Evolutionary conservation across 2,329 filamentous ascomycete species (phyloP).

Genomic region (Colletotrichum simmondsii): DNA sequence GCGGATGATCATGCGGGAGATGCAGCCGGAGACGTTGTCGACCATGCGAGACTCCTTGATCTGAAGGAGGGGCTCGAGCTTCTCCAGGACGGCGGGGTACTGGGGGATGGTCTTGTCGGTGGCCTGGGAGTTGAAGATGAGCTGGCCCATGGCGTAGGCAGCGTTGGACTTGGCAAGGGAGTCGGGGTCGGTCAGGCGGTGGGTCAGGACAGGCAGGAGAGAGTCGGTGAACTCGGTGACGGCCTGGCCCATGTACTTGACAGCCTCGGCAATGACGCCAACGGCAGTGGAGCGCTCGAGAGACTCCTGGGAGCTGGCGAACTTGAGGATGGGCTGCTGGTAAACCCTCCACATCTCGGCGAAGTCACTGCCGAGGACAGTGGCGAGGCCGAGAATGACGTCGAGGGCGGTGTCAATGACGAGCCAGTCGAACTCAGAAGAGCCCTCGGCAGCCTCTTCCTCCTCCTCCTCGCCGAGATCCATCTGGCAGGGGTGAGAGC

Average conservation of each 20-base stretch:
- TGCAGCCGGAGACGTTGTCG: slow-evolving; percentile 93
- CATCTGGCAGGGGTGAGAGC: slow-evolving; percentile 92
- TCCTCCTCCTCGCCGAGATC: slow-evolving; percentile 87
- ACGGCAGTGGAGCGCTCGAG: slow-evolving; percentile 91
- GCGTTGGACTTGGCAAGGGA: slow-evolving; percentile 94
- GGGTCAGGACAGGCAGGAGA: slow-evolving; percentile 83
- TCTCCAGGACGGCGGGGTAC: slow-evolving; percentile 82
- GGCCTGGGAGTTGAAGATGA: slow-evolving; percentile 84
- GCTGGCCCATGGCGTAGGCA: slow-evolving; percentile 87
- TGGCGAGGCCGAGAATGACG: slow-evolving; percentile 85
- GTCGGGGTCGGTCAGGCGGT: slow-evolving; percentile 90
- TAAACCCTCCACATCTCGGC: slow-evolving; percentile 95
- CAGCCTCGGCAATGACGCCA: slow-evolving; percentile 91
- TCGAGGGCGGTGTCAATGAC: slow-evolving; percentile 95
- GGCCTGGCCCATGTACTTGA: slow-evolving; percentile 83
- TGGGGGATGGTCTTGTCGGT: slow-evolving; percentile 75
- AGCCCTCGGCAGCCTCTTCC: slow-evolving; percentile 78
- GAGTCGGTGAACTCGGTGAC: slow-evolving; percentile 83
- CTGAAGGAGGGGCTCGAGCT: slow-evolving; percentile 86
- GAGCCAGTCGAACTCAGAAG: slow-evolving; percentile 97
- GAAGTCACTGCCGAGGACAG: slow-evolving; percentile 84
- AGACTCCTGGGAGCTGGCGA: slow-evolving; percentile 84
- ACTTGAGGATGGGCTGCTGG: slow-evolving; percentile 90
- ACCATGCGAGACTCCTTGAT: slow-evolving; percentile 83
- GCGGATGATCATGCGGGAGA: slow-evolving; percentile 91